Evolutionary conservation across 768 basidiomycete species (phyloP).

Genomic region (Chalciporus piperatus): DNA sequence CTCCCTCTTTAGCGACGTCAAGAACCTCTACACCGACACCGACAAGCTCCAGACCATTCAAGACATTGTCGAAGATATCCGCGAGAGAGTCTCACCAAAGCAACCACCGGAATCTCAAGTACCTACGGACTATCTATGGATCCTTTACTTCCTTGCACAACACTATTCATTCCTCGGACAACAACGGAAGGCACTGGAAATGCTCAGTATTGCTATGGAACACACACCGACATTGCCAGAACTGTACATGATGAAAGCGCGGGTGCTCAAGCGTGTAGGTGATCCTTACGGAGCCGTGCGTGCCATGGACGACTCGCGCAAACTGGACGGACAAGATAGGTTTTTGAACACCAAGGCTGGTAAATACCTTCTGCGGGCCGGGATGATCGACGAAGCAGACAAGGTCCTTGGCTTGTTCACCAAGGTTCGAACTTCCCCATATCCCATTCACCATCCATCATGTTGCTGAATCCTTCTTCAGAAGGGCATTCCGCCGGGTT

Average conservation of each 20-base stretch:
- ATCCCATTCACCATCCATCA: too few species aligned
- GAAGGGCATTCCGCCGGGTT: conserved; percentile 83
- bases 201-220: conserved; percentile 61
- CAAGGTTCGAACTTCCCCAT: conserved; percentile 53
- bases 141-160: conserved; percentile 91
- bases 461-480: conserved; percentile 32
- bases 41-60: conserved; percentile 69
- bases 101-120: conserved; percentile 29
- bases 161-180: conserved; percentile 69
- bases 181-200: conserved; percentile 47
- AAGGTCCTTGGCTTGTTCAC: conserved; percentile 84
- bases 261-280: conserved; percentile 82
- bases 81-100: conserved; percentile 34
- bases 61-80: conserved; percentile 56
- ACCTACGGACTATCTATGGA: conserved; percentile 90
- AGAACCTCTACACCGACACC: conserved; percentile 68
- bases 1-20: conserved; percentile 90
- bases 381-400: conserved; percentile 72
- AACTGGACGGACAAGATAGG: conserved; percentile 90
- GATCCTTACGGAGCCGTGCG: conserved; percentile 73
- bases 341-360: conserved; percentile 93
- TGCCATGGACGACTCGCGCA: conserved; percentile 75
- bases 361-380: conserved; percentile 86
- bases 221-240: conserved; percentile 97
- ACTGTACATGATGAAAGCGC: conserved; percentile 75